Base-by-base conservation (phyloP, 2,329 filamentous ascomycete genomes). In the Rosellinia necatrix region DNA sequence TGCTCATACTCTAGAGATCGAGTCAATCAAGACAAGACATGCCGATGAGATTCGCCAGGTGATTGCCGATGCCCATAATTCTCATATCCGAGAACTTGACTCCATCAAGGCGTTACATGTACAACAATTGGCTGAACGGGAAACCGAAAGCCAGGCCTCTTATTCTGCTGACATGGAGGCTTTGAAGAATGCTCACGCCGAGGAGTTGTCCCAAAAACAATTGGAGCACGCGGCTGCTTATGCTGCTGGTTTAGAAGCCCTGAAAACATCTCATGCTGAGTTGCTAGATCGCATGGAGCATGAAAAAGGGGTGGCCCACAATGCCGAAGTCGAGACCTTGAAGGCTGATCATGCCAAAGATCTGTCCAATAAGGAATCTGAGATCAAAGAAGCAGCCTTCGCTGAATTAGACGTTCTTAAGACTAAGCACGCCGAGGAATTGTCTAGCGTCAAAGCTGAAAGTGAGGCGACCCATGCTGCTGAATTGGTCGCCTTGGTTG, bases 401-500 rank as follows among this genome's bases (percentile, higher is more conserved):
- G 35, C 43, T 3, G 61, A 66, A 7, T 15, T 70, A 7, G 63
- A 65, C 44, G 50, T 40, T 1, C 61, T 69, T 2, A 62, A 65
- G 49, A 17, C 58, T 3, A 64, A 46, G 6, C 68, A 71, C 42
- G 55, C 50, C 8, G 59, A 70, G 13, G 62, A 68, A 38, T 24
- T 71, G 46, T 55, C 55, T 3, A 57, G 48, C 22, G 56, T 62
- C 17, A 64, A 60, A 55, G 42, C 49, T n/a, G 62, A 65, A 4
- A 64, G 49, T 24, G 61, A 67, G 13, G 53, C 59, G 27, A 46
- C 53, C 3, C 67, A 68, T 40, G 62, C 66, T 3, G 64, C 64
- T 17, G 69, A 68, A 49, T 53, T 66, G 13, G 62, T 64, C 49
- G 61, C 63, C 4, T 58, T 70, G 22, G 58, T 56, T 17, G 64